Evolutionary conservation across 768 basidiomycete genomes (phyloP), one percentile per base, ranked within the genome.

Genomic region (Artomyces pyxidatus): DNA sequence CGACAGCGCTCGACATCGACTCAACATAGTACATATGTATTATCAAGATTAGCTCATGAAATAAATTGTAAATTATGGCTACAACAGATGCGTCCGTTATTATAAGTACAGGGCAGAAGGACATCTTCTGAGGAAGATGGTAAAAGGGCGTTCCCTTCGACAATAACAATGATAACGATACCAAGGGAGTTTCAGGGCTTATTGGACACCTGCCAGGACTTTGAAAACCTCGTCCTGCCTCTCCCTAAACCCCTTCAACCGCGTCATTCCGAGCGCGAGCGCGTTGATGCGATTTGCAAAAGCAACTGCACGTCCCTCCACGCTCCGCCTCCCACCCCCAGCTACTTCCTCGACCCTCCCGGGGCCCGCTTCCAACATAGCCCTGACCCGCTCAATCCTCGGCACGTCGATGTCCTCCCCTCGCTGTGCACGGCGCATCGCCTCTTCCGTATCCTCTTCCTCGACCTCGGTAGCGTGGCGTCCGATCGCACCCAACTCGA

Each of bases 221-320:
- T 75, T 76, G 60, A 89, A 89, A 6, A 88, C 83, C 43, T 77
- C 71, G 1, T 69, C 73, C 64, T 88, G 84, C 42, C 86, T 63
- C 56, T 87, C 83, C 54, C 71, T 76, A 60, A 93, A 93, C 42
- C 85, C 78, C 50, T 70, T 73, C 47, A 93, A 64, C 59, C 69
- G 72, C 42, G 82, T 87, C 75, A 92, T 78, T 0, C 70, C 74
- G 54, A 93, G 58, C 52, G 83, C 82, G 11, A 92, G 71, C 19
- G 73, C 76, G 63, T 89, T 91, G 44, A 92, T 77, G 49, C 85
- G 64, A 61, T 91, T 92, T 23, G 83, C 75, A 61, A 93, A 84
- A 38, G 77, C 70, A 48, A 88, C 78, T 7, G 83, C 80, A 10
- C 76, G 66, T 3, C 84, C 86, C 50, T 83, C 75, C 0, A 78